A percentile compares a stretch with the other conserved stretches of the same genome.
Conservation (phyloP, 140 eudicot species). For the Anethum foeniculum region DNA sequence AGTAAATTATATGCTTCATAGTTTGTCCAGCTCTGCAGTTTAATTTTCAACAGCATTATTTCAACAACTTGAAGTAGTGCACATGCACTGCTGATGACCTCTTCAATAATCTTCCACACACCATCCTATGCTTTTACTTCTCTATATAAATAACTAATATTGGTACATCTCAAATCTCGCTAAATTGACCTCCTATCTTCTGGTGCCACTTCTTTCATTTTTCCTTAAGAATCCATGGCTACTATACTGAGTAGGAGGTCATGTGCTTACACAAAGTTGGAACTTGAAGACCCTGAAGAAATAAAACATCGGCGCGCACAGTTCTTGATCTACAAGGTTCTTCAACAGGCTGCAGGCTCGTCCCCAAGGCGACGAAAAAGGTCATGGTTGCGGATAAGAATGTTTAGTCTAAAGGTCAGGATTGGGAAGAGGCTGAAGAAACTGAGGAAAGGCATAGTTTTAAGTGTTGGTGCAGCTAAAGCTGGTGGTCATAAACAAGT, state of each 20-base stretch:
- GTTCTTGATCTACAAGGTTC: slow-evolving; percentile 74
- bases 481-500: slow-evolving; percentile 32
- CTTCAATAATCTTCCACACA: background rate
- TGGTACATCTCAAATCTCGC: background rate
- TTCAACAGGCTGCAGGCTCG: slow-evolving; percentile 39
- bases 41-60: slow-evolving; percentile 16
- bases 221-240: slow-evolving; percentile 16
- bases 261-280: slow-evolving; percentile 59
- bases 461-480: slow-evolving; percentile 34
- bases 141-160: slow-evolving; percentile 1
- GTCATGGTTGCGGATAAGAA: slow-evolving; percentile 55
- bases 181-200: background rate
- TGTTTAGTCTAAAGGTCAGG: slow-evolving; percentile 53
- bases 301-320: slow-evolving; percentile 49
- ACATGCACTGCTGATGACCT: slow-evolving; percentile 14
- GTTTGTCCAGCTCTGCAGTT: slow-evolving; percentile 6
- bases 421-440: slow-evolving; percentile 71
- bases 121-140: background rate
- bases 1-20: background rate
- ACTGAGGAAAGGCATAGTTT: slow-evolving; percentile 42
- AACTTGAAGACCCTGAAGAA: slow-evolving; percentile 64
- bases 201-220: background rate
- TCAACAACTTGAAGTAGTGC: slow-evolving; percentile 11
- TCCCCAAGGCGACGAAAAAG: slow-evolving; percentile 20
- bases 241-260: slow-evolving; percentile 27